Evolutionary conservation across 2,329 filamentous ascomycete species (phyloP).

Genomic region (Fusarium dlaminii): DNA sequence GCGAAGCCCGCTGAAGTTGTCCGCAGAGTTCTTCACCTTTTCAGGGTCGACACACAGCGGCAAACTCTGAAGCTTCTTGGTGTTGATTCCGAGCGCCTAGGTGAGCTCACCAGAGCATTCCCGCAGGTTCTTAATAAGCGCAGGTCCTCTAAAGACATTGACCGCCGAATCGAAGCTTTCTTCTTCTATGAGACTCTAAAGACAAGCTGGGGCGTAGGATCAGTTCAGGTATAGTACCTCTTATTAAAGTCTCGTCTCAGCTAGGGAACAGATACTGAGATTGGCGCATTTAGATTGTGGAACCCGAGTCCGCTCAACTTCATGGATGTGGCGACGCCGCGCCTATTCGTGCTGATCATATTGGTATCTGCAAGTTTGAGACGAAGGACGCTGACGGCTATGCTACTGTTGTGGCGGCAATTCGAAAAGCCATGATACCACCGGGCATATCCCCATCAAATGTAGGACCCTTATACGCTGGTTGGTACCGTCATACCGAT

Average conservation of each 20-base stretch:
- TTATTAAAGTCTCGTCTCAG: not conserved
- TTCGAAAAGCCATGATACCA: not conserved
- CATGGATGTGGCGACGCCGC: not conserved
- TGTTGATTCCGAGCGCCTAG: not conserved
- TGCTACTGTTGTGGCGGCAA: not conserved
- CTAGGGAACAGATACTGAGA: fast-evolving
- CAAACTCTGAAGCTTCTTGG: not conserved
- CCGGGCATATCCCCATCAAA: fast-evolving
- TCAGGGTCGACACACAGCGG: not conserved
- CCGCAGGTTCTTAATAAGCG: not conserved
- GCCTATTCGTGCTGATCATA: not conserved
- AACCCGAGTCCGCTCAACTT: not conserved
- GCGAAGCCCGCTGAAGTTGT: fast-evolving
- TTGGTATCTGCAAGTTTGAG: not conserved
- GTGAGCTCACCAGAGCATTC: fast-evolving
- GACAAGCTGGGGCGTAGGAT: not conserved
- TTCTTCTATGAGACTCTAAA: not conserved
- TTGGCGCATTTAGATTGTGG: fast-evolving
- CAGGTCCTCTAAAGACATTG: fast-evolving
- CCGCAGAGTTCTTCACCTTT: fast-evolving
- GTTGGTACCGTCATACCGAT: fast-evolving
- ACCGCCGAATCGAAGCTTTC: fast-evolving
- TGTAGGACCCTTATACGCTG: fast-evolving
- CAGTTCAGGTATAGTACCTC: not conserved
- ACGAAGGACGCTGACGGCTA: not conserved